Base-by-base conservation (phyloP, 495 filamentous ascomycete genomes). In the Acidiella bohemica region DNA sequence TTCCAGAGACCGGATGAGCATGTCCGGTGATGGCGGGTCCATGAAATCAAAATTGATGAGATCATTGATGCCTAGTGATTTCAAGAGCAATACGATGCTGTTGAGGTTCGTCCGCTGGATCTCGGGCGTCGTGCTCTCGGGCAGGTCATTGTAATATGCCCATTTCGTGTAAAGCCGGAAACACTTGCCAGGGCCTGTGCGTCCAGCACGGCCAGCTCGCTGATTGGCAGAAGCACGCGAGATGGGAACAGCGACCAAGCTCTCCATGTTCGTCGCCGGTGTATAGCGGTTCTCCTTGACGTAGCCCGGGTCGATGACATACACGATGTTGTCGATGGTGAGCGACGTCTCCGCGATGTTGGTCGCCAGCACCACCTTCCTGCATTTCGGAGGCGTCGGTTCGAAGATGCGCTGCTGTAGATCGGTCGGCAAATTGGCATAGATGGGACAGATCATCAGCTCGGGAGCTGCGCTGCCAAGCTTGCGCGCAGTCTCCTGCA, bases 261-360 rank as follows among this genome's bases (percentile, higher is more conserved):
- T 82, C 40, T 92, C 88, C 81, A 95, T 93, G 7, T 86, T 86
- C 0, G 85, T 93, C 2, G 77, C 71, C 1, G 90, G 81, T 42
- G 90, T 92, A 64, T 88, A 97, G 11, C 86, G 75, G 56, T 95
- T 94, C 55, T 97, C 85, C 58, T 96, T 96, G 39, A 87, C 85
- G 47, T 92, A 93, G 16, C 90, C 90, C 32, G 75, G 80, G 57
- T 97, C 90, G 36, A 96, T 70, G 13, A 97, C 88, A 53, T 87
- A 96, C 32, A 84, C 76, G 46, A 96, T 84, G 4, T 84, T 86
- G 41, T 92, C 81, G 31, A 97, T 93, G 6, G 90, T 97, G 12
- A 97, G 75, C 0, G 81, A 88, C 14, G 90, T 92, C 63, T 97
- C 90, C 24, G 90, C 84, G 46, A 97, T 95, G 56, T 96, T 96